phyloP scores from a whole-genome alignment of 1,284 basidiomycete genomes.

The Cutaneotrichosporon sp. region DNA sequence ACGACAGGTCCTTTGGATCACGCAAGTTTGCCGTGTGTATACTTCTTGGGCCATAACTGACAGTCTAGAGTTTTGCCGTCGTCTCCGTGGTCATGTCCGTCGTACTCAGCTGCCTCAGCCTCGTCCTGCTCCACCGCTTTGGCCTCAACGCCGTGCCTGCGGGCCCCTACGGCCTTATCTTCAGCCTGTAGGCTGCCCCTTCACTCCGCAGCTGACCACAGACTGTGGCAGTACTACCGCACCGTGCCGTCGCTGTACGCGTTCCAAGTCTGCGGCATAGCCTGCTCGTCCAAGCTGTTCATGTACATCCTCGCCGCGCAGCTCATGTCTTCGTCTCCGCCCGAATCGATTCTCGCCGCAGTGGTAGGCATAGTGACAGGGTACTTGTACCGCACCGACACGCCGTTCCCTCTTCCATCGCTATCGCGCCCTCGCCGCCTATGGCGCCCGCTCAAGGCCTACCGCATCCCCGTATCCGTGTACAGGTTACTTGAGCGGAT shows the following conservation, averaged over 20 bases:
- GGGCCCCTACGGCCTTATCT: slow-evolving; percentile 64
- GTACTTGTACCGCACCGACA: slow-evolving; percentile 71
- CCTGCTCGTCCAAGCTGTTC: slow-evolving; percentile 68
- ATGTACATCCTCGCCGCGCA: slow-evolving; percentile 62
- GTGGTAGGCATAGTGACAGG: slow-evolving; percentile 64
- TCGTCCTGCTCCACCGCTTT: slow-evolving; percentile 60
- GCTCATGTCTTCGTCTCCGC: slow-evolving; percentile 63
- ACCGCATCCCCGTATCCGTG: slow-evolving; percentile 61
- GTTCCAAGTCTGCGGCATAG: slow-evolving; percentile 68
- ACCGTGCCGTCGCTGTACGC: slow-evolving; percentile 70
- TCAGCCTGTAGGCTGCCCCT: slow-evolving; percentile 33
- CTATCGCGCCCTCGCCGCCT: slow-evolving; percentile 28
- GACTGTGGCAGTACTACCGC: slow-evolving; percentile 73
- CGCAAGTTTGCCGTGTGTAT: slow-evolving; percentile 76
- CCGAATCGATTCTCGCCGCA: slow-evolving; percentile 59
- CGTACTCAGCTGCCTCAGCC: slow-evolving; percentile 59
- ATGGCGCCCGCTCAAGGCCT: slow-evolving; percentile 56
- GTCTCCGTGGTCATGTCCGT: slow-evolving; percentile 63
- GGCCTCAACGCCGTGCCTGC: slow-evolving; percentile 68
- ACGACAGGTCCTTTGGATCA: slow-evolving; percentile 63
- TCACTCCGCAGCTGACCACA: slow-evolving; percentile 20
- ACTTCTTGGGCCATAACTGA: neutral
- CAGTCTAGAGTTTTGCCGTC: slow-evolving; percentile 63
- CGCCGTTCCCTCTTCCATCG: slow-evolving; percentile 49
- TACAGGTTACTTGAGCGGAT: slow-evolving; percentile 54